Base-by-base conservation (phyloP, 2,329 filamentous ascomycete species). In the Monosporascus sp. region DNA sequence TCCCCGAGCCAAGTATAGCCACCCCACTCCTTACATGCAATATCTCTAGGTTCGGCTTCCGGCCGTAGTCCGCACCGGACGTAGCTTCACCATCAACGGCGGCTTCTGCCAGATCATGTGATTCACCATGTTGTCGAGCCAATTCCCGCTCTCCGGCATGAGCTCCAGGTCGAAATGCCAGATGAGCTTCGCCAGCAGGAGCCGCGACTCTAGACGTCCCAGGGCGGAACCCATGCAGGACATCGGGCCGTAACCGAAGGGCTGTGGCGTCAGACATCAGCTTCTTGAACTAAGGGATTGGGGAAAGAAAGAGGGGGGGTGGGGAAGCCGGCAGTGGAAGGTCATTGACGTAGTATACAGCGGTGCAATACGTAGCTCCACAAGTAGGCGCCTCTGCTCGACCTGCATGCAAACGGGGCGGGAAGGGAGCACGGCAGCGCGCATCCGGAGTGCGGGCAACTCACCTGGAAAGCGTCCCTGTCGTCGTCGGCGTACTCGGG, bases 111-210 rank as follows among this genome's bases (percentile, higher is more conserved):
- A 73, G 14, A 71, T 53, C 1, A 66, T 55, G 52, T 64, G 70
- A 27, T 55, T 61, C 50, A 61, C 61, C 49, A 67, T 65, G 19
- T 69, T 60, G 6, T 57, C 44, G 31, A 73, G 58, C 73, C 75
- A 78, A 45, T 75, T 64, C 7, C 48, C 43, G 50, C 65, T 59
- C 43, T 56, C 56, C 41, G 61, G 53, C 27, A 66, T 59, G 27
- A 72, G 54, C 51, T 69, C 64, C 48, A 73, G 51, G 37, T 74
- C 69, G 50, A 70, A 74, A 26, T 62, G 59, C 51, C 58, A 72
- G 7, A 72, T 40, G 24, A 74, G 54, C 55, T 71, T 73, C 2
- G 69, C 65, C 8, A 74, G 48, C 31, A 73, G 66, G 7, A 69
- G 57, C 3, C 66, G 61, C 56, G 72, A 67, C 54, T 73, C 70